Base-by-base conservation (phyloP, 352 stramenopile genomes). In the Globisporangium emineosum region DNA sequence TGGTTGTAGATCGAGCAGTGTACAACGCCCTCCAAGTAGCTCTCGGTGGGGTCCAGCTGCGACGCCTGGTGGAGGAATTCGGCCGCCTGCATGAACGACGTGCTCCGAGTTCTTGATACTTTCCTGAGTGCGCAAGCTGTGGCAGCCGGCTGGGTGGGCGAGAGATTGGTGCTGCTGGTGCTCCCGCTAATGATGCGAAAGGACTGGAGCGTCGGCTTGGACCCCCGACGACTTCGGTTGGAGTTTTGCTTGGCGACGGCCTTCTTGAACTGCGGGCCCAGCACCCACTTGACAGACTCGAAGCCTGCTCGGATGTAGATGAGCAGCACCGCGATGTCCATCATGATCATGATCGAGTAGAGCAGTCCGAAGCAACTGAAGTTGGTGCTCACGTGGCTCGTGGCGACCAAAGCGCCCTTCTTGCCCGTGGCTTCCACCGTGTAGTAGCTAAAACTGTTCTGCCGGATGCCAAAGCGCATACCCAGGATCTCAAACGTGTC, bases 1-100 rank as follows among this genome's bases (percentile, higher is more conserved):
- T 72, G 84, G 53, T 72, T 79, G 42, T 75, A 75, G 4, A 89
- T 62, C 9, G 78, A 30, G 76, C 30, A 70, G 74, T 17, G 64
- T n/a, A 68, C 19, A 61, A 82, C 27, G 62, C 71, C 13, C 60
- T 56, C 53, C 21, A 61, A 35, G 12, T 52, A 59, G 30, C 25
- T 35, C n/a, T 67, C 27, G 1, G 13, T 49, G 7, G 43, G 0
- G 30, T 64, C 57, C 9, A 45, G 17, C 35, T 15, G 19, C 27
- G 53, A 4, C n/a, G n/a, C 27, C 17, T 47, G 23, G 6, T 25
- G 25, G 17, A 49, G 19, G 5, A 63, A 5, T 0, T 29, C 52
- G 15, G 54, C 17, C 15, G 35, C 33, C 13, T 56, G 43, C 5
- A 56, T 7, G 3, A 53, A 57, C 21, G 40, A 52, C 8, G 52